phyloP scores from a whole-genome alignment of 345 rosid species.

The Citrus sp. region DNA sequence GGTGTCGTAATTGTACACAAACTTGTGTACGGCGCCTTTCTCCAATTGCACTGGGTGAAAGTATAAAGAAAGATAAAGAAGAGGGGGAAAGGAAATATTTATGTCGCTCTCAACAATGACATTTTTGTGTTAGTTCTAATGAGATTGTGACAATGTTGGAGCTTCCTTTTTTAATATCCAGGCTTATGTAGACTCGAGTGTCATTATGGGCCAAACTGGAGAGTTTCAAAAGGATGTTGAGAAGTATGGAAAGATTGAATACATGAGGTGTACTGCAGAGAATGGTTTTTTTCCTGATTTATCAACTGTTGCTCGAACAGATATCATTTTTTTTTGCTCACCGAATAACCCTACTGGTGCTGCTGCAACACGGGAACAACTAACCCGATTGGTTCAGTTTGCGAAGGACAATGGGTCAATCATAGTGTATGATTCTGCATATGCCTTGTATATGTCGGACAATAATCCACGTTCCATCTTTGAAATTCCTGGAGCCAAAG shows the following conservation, averaged over 20 bases:
- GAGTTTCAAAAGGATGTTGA: slow-evolving; percentile 57
- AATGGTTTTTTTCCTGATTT: slow-evolving; percentile 95
- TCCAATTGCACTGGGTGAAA: neutral
- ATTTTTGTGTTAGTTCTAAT: slow-evolving; percentile 6
- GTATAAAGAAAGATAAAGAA: neutral
- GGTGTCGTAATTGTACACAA: neutral
- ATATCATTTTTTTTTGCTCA: slow-evolving; percentile 90
- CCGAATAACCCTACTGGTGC: slow-evolving; percentile 98
- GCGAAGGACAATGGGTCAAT: slow-evolving; percentile 93
- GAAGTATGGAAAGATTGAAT: slow-evolving; percentile 73
- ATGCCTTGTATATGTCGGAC: slow-evolving; percentile 84
- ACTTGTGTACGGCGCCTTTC: neutral
- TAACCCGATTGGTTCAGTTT: slow-evolving; percentile 64
- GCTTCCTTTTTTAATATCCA: slow-evolving; percentile 22
- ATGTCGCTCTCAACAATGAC: neutral
- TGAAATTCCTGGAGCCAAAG: slow-evolving; percentile 97
- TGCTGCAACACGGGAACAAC: slow-evolving; percentile 87
- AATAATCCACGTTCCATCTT: slow-evolving; percentile 83
- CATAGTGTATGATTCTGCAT: slow-evolving; percentile 90
- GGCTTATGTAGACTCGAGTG: slow-evolving; percentile 98
- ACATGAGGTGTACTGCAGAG: slow-evolving; percentile 94
- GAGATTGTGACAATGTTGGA: neutral
- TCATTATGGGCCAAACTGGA: slow-evolving; percentile 94
- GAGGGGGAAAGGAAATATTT: neutral
- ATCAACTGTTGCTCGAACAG: slow-evolving; percentile 64